Base-by-base conservation (phyloP, 192 early-diverging fungal species). In the Backusella circina region DNA sequence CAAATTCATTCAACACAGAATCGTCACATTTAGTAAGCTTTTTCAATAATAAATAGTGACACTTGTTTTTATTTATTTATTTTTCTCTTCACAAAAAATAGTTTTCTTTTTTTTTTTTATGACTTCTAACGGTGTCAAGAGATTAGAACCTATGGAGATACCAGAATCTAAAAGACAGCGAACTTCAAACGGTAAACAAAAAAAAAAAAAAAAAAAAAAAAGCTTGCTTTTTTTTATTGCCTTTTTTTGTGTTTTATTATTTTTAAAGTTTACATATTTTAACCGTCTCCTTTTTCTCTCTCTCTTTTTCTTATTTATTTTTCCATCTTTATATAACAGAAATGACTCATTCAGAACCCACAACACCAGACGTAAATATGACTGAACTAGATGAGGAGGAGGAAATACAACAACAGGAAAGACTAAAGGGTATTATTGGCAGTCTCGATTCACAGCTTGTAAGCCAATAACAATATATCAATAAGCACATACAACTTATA, bases 161-260 rank as follows among this genome's bases (percentile, higher is more conserved):
- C 67, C 67, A 8, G 67, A 68, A 16, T 68, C 67, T 10, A 68
- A 68, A 33, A 68, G 67, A 68, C 67, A 68, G 38, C 33, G 67
- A 18, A 69, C 67, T 35, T 41, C 37, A 23, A 50, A 38, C 67
- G 21, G 21, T 38, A 26, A 26, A 35, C 36, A 69, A 37, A 23
- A 69, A 69, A 35, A 21, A 69, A 23, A 37, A 37, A 30, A 70
- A 41, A 41, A 18, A 68, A 16, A 6, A 41, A 41, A 41, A 41
- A 41, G 5, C 66, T 67, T 35, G 13, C 28, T 65, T 28, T 1
- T 15, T 65, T 3, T 65, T 32, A 30, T 13, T 65, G 18, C 21
- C 32, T 33, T n/a, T 35, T 35, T 35, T 68, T 23, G 10, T 68
- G 12, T 23, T 1, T 12, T n/a, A n/a, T 54, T 23, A 23, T 54